These are phyloP conservation scores for Parathielavia appendiculata DNA, from an alignment of 495 filamentous ascomycete genomes.

Conservation along the genomic window DNA sequence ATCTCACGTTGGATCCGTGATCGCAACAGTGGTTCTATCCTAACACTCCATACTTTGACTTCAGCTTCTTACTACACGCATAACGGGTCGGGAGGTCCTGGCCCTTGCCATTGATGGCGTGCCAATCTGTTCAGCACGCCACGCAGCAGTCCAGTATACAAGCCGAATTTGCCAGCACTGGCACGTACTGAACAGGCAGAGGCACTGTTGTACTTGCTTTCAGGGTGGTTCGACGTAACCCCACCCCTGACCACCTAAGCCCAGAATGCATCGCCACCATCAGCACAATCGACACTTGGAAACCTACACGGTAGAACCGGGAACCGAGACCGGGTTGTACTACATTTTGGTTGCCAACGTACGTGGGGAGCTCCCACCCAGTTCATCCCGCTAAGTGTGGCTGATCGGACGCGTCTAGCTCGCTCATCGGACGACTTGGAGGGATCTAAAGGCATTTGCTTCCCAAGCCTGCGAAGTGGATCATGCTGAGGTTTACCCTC, in stretches of 20 bases:
- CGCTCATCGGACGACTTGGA: constrained; percentile 22
- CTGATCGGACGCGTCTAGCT: constrained; percentile 15
- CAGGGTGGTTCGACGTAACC: no score
- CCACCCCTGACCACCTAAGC: not conserved
- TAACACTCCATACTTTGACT: not conserved
- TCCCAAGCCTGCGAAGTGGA: constrained; percentile 20
- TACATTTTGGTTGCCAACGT: constrained; percentile 26
- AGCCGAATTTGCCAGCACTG: not conserved
- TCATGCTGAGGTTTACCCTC: constrained; percentile 22
- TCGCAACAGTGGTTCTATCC: not conserved
- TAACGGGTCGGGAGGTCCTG: not conserved
- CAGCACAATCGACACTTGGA: constrained; percentile 2
- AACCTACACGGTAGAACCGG: constrained; percentile 16
- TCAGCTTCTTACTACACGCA: not conserved
- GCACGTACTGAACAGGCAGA: not conserved
- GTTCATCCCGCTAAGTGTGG: not conserved
- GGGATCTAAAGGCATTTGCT: constrained; percentile 22
- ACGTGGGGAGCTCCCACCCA: not conserved
- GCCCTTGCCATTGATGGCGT: constrained; percentile 5
- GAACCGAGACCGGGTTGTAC: constrained; percentile 21
- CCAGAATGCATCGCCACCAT: constrained; percentile 12
- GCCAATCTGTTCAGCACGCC: not conserved
- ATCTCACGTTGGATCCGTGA: not conserved
- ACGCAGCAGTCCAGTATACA: not conserved
- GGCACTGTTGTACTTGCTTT: not conserved